Base-by-base conservation (phyloP, 2,329 filamentous ascomycete species). In the Chrysosporium queenslandicum region DNA sequence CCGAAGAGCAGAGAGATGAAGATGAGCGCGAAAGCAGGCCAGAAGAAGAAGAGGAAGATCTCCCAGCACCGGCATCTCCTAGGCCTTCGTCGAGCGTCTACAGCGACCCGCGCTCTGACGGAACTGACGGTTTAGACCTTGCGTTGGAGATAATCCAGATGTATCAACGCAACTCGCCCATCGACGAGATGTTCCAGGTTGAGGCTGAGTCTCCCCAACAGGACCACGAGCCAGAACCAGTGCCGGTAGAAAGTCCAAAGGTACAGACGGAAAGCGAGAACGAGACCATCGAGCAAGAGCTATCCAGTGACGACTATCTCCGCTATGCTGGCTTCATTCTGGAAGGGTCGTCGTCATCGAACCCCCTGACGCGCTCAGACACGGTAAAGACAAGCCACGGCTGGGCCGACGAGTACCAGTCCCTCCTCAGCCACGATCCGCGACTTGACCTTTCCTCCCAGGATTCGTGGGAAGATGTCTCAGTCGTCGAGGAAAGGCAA, bases 111-210 rank as follows among this genome's bases (percentile, higher is more conserved):
- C 34, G 12, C 20, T 5, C 42, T 20, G 4, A 23, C 23, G 16
- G 47, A 32, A 5, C 30, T 7, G 11, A 27, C 16, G 39, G 27
- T 20, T 2, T 11, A 1, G 53, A 53, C 34, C n/a, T 47, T 27
- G 53, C 39, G 27, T 30, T 43, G 30, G 53, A 52, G 12, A 53
- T 53, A n/a, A 55, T 55, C 42, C 25, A 21, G 9, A 18, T 18
- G 6, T 45, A 45, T 45, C 25, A 32, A 20, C 14, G 42, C 9
- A 43, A 55, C 47, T 46, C 32, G 20, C 36, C 8, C 7, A 47
- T 47, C 3, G 42, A 36, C 2, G 18, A 16, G 16, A 12, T 47
- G 21, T 46, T 36, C 4, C 4, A 30, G 20, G n/a, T 2, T 12
- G 30, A 48, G 9, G 7, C 4, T 9, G 21, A 37, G 2, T 21